Conservation (phyloP, 805 yeast species). For the Alloascoidea hylecoeti region DNA sequence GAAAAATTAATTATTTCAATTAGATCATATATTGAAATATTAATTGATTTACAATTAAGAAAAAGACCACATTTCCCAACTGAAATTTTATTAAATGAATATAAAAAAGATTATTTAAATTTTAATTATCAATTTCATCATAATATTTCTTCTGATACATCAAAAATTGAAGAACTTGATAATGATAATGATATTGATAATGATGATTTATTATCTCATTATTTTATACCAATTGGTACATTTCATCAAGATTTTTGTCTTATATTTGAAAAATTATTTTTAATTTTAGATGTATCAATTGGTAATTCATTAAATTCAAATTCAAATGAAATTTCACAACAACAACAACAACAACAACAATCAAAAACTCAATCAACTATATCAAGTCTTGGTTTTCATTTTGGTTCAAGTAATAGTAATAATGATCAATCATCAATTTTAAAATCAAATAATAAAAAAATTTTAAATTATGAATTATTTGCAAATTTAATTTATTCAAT, state of each 20-base stretch:
- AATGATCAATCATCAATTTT: too few relatives aligned
- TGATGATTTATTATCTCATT: too few relatives aligned
- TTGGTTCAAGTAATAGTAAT: slow-evolving; percentile 16
- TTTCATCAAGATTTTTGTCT: slow-evolving; percentile 62
- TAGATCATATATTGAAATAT: slow-evolving; percentile 55
- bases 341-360: too few relatives aligned
- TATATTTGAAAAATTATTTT: slow-evolving; percentile 37
- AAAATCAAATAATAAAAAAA: slow-evolving; percentile 12
- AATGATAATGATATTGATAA: too few relatives aligned
- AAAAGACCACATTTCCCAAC: slow-evolving; percentile 67
- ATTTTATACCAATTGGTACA: not conserved
- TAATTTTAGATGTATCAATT: slow-evolving; percentile 43
- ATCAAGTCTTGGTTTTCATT: slow-evolving; percentile 14
- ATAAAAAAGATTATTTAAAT: too few relatives aligned
- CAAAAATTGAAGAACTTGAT: not conserved
- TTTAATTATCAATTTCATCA: too few relatives aligned
- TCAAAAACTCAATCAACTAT: slow-evolving; percentile 21
- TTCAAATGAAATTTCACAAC: slow-evolving; percentile 19
- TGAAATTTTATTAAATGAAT: too few relatives aligned
- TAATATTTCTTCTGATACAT: not conserved
- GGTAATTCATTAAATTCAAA: slow-evolving; percentile 27
- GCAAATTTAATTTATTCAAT: slow-evolving; percentile 55
- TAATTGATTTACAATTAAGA: slow-evolving; percentile 42
- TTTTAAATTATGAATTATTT: slow-evolving; percentile 42
- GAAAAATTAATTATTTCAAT: slow-evolving; percentile 63